Evolutionary conservation across 129 eudicot genomes (phyloP).

Genomic region (Sambucus nigra): DNA sequence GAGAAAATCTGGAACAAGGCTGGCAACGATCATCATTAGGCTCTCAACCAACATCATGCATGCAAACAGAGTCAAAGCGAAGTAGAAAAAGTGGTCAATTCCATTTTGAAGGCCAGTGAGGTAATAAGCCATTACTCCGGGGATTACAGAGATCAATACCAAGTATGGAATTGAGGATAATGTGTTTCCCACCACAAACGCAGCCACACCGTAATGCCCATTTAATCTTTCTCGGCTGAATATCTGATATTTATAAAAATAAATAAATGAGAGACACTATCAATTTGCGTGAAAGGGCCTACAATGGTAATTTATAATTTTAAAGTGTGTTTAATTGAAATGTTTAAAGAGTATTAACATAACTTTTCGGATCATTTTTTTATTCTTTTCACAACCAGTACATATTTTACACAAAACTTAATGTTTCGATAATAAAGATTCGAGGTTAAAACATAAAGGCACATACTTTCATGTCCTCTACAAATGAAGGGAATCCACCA

Average conservation of each 20-base stretch:
- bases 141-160: constrained; percentile 26
- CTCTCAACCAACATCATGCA: constrained; percentile 58
- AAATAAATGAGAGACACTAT: not conserved
- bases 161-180: constrained; percentile 49
- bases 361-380: too few relatives aligned
- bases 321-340: too few relatives aligned
- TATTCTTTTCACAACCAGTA: too few relatives aligned
- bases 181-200: constrained; percentile 42
- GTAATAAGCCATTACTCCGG: constrained; percentile 46
- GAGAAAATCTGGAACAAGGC: constrained; percentile 44
- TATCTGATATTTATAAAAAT: constrained; percentile 18
- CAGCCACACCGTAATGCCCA: constrained; percentile 51
- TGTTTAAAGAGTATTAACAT: too few relatives aligned
- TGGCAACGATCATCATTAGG: constrained; percentile 58
- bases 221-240: constrained; percentile 53
- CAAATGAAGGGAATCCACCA: too few relatives aligned
- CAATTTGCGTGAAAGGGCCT: too few relatives aligned
- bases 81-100: constrained; percentile 35
- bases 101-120: constrained; percentile 45
- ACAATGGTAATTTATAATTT: too few relatives aligned
- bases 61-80: constrained; percentile 22
- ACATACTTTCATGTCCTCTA: too few relatives aligned
- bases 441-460: too few relatives aligned
- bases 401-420: too few relatives aligned
- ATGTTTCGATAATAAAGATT: too few relatives aligned